phyloP scores from a whole-genome alignment of 441 rosid genomes.

The Gossypium gossypioides region DNA sequence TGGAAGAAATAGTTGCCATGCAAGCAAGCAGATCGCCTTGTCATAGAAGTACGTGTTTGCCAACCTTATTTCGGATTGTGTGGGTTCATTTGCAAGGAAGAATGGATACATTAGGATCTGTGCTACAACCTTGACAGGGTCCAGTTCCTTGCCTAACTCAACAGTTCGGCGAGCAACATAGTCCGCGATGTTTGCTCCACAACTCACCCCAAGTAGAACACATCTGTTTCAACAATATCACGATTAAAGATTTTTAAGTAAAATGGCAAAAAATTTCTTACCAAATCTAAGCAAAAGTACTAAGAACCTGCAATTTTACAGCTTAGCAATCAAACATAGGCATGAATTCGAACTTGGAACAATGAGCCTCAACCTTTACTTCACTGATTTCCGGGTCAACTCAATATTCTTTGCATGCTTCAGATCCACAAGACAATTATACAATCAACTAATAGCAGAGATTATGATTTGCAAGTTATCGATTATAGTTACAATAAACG shows the following conservation, averaged over 20 bases:
- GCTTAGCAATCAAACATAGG: neutral
- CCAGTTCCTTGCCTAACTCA: constrained; percentile 56
- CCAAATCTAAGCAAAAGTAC: neutral
- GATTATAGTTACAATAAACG: neutral
- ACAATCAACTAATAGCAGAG: neutral
- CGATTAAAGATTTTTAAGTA: neutral
- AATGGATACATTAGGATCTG: constrained; percentile 86
- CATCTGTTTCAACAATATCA: constrained; percentile 43
- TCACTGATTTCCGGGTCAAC: neutral
- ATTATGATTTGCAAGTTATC: neutral
- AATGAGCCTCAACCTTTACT: neutral
- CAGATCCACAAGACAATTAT: neutral
- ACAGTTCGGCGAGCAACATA: constrained; percentile 69
- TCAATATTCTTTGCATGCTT: neutral
- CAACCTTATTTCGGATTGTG: constrained; percentile 74
- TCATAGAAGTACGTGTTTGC: constrained; percentile 85
- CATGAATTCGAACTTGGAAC: neutral
- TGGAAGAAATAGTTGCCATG: constrained; percentile 80
- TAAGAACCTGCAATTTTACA: neutral
- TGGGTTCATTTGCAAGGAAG: constrained; percentile 70
- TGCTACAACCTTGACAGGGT: constrained; percentile 82
- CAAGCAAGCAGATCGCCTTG: constrained; percentile 64
- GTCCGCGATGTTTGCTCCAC: constrained; percentile 80
- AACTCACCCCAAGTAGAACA: constrained; percentile 81
- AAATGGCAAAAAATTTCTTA: neutral